These are phyloP conservation scores for Curvularia lunata DNA, from an alignment of 2,329 filamentous ascomycete species.

Conservation along the genomic window DNA sequence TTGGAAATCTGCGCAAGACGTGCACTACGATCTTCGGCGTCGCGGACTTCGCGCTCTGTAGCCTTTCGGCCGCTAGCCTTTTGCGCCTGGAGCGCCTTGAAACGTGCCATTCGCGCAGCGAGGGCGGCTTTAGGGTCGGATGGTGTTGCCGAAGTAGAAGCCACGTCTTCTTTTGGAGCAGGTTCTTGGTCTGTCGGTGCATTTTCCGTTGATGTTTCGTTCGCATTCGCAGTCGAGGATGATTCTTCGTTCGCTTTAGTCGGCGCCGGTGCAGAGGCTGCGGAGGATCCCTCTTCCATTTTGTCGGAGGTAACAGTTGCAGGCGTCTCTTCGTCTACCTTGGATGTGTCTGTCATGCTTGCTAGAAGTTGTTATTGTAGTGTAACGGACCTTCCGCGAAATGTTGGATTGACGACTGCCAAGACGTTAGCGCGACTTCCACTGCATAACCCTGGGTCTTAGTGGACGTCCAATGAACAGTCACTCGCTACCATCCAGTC, in stretches of 20 bases:
- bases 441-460: neutral
- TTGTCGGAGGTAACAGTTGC: neutral
- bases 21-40: constrained; percentile 39
- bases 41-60: constrained; percentile 59
- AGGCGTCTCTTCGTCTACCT: constrained; percentile 14
- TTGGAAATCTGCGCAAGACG: constrained; percentile 67
- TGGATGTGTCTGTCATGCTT: constrained; percentile 32
- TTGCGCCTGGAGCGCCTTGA: constrained; percentile 85
- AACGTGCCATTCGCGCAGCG: constrained; percentile 66
- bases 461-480: neutral
- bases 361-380: constrained; percentile 7
- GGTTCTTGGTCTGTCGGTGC: constrained; percentile 5
- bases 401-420: constrained; percentile 24
- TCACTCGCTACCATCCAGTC: neutral
- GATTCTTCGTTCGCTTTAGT: constrained; percentile 8
- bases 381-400: constrained; percentile 9
- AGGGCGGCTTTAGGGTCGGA: constrained; percentile 42
- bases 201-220: constrained; percentile 12
- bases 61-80: constrained; percentile 62
- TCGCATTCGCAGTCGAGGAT: constrained; percentile 12
- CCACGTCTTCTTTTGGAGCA: constrained; percentile 8
- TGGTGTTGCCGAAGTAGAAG: constrained; percentile 10
- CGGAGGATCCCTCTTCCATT: neutral
- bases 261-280: neutral
- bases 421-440: constrained; percentile 21